Base-by-base conservation (phyloP, 2,329 filamentous ascomycete species). In the Cladosporium sp. region DNA sequence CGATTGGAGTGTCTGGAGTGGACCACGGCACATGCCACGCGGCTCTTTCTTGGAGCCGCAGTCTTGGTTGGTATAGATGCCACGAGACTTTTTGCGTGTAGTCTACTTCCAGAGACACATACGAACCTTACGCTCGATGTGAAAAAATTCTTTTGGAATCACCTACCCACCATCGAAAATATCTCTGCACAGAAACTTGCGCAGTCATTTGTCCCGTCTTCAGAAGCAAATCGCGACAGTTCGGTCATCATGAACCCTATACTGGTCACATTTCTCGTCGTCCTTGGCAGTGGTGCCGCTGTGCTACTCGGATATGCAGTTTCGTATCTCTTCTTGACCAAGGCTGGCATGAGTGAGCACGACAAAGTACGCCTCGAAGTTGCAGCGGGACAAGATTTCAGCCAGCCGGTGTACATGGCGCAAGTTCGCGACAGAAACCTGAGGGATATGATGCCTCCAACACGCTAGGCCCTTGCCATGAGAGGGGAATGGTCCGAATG, bases 261-360 rank as follows among this genome's bases (percentile, higher is more conserved):
- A 14, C 58, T 67, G 18, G 53, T 67, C 53, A 65, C 64, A 23
- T 67, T 67, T 50, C 66, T 67, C 28, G 62, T 65, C 63, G 44
- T 67, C 8, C 7, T 67, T 7, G 66, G 66, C n/a, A 18, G 28
- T 11, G 59, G 59, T 29, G 28, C 29, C n/a, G 59, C 37, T 31
- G 59, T 62, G 2, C 28, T 62, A 4, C n/a, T 62, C 29, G 59
- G 59, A 37, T 62, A 62, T 26, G 59, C 59, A 7, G 2, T 52
- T 3, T 23, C 44, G 1, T 37, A 62, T n/a, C 59, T 40, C 1
- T 62, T 33, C n/a, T 8, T 59, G 14, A 59, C 10, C 14, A 59
- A 59, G 23, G 35, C 33, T 46, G 56, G 56, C 18, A 11, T 44
- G 26, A 59, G 35, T 12, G 56, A 59, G 21, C 37, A 44, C 33